Conservation (phyloP, 352 stramenopile genomes). For the Phytophthora fragariaefolia region DNA sequence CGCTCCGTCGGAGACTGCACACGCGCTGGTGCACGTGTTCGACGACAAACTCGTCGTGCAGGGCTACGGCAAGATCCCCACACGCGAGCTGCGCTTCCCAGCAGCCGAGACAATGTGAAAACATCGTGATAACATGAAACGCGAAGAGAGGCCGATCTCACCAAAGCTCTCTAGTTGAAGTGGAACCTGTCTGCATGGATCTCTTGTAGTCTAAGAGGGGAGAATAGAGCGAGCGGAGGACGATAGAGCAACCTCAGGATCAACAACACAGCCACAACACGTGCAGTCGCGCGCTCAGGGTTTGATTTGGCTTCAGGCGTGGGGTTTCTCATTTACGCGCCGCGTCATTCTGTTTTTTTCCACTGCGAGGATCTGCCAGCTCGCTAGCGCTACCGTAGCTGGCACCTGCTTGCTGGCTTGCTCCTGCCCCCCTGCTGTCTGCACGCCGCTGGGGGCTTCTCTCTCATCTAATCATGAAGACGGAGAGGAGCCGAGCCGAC, state of each 20-base stretch:
- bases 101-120: conserved; percentile 2
- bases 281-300: conserved; percentile 20
- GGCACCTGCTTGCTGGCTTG: conserved; percentile 9
- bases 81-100: conserved; percentile 57
- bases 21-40: conserved; percentile 69
- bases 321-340: conserved; percentile 27
- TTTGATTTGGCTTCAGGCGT: conserved; percentile 38
- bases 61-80: conserved; percentile 67
- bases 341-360: conserved; percentile 34
- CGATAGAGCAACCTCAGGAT: conserved; percentile 4
- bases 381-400: conserved; percentile 12
- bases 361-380: conserved; percentile 18
- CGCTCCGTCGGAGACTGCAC: conserved; percentile 55
- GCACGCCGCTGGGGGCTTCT: neutral
- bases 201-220: no score
- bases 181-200: neutral
- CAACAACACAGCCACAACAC: conserved; percentile 21
- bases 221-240: neutral
- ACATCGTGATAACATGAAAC: conserved; percentile 11
- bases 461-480: conserved; percentile 16
- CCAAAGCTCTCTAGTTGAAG: conserved; percentile 10
- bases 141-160: neutral
- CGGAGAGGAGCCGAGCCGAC: neutral
- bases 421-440: conserved; percentile 19
- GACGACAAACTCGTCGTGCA: conserved; percentile 57